These are phyloP conservation scores for Mycena sp. DNA, from an alignment of 1,284 basidiomycete genomes.

Conservation along the genomic window DNA sequence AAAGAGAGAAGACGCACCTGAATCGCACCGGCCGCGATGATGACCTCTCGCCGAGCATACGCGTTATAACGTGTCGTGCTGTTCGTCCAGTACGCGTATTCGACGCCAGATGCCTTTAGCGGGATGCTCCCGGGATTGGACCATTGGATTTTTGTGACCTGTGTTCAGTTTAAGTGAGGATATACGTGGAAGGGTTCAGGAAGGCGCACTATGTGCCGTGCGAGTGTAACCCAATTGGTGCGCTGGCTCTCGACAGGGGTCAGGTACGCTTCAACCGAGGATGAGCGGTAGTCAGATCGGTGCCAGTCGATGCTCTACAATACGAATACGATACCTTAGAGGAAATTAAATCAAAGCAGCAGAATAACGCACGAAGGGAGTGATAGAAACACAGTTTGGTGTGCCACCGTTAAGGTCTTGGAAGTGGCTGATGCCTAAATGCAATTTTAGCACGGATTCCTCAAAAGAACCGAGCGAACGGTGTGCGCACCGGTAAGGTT, in stretches of 20 bases:
- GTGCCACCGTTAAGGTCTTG: conserved; percentile 65
- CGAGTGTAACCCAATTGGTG: conserved; percentile 49
- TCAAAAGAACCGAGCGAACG: too few relatives aligned
- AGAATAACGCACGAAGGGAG: conserved; percentile 50
- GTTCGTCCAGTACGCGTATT: conserved; percentile 43
- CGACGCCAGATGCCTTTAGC: conserved; percentile 45
- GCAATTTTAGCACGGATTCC: neutral
- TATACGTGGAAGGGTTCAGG: neutral
- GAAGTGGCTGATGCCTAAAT: conserved; percentile 48
- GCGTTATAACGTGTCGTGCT: conserved; percentile 41
- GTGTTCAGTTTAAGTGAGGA: neutral
- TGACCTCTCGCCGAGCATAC: conserved; percentile 46
- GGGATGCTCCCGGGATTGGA: conserved; percentile 37
- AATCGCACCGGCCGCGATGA: conserved; percentile 49
- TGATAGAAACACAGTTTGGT: conserved; percentile 64
- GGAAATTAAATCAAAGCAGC: neutral
- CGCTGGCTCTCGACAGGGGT: conserved; percentile 45
- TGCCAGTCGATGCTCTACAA: conserved; percentile 48
- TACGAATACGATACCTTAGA: neutral
- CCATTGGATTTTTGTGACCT: conserved; percentile 49
- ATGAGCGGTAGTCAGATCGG: conserved; percentile 46
- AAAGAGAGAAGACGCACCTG: conserved; percentile 5
- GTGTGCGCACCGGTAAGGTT: conserved; percentile 47
- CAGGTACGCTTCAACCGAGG: conserved; percentile 47
- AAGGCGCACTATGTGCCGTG: conserved; percentile 40